Evolutionary conservation across 257 asterid genomes (phyloP), one percentile per base, ranked within the genome.

Genomic region (Nyctanthes arbortristis): DNA sequence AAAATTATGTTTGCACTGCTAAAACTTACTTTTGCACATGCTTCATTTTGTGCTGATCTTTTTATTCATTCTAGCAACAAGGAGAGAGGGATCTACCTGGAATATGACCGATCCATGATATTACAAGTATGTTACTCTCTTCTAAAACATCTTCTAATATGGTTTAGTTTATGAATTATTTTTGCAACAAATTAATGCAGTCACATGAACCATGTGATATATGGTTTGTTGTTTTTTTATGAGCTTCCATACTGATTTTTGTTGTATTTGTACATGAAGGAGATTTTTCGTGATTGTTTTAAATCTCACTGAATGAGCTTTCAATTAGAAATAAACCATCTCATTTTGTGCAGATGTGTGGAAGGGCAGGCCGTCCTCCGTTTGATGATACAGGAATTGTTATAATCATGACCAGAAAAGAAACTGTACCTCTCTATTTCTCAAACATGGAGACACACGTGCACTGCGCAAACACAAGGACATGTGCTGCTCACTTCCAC

Each of bases 291-390:
- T 1, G 59, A 52, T 52, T 31, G 61, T 66, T 64, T 32, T 54
- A 13, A 11, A 56, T 58, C 30, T 47, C 57, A 65, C 58, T 39
- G 61, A 37, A 67, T 47, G 58, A 37, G 36, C 67, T 79, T 74
- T 60, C 43, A 11, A 61, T 36, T 72, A 55, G 65, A 74, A 71
- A 74, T 59, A 77, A 56, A 49, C 31, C 63, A 54, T 63, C 58
- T 71, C 39, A 68, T 76, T 64, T 75, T 67, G 27, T 81, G 84
- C 92, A 91, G 99, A 93, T 93, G 99, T 84, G 91, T 71, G 99
- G 97, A 78, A 88, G 99, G 79, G 99, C 99, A 56, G 99, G 97
- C 52, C 97, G 99, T 70, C 99, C 96, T 58, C 99, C 97, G 34
- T 93, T 91, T 81, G 99, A 93, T 76, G 96, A 93, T 80, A 88